These are phyloP conservation scores for Tulasnella sp. DNA, from an alignment of 768 basidiomycete genomes.

Conservation along the genomic window DNA sequence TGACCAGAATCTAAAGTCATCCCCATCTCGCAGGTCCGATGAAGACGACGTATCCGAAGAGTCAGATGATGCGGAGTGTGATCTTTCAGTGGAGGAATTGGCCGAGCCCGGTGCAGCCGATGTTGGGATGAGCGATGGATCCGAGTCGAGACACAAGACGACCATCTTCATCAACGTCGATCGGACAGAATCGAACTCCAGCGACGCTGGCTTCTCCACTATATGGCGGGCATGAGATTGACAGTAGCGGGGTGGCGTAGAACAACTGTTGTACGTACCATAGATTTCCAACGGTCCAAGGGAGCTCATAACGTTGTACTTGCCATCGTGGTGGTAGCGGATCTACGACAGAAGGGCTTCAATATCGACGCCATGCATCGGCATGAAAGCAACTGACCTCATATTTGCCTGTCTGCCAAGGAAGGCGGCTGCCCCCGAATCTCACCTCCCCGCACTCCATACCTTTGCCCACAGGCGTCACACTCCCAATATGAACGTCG, in stretches of 20 bases:
- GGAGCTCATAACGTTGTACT: constrained; percentile 87
- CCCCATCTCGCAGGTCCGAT: constrained; percentile 49
- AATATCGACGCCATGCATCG: not conserved
- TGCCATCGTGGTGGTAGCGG: constrained; percentile 93
- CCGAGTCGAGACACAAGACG: constrained; percentile 76
- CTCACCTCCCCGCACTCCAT: constrained; percentile 45
- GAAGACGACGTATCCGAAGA: constrained; percentile 23
- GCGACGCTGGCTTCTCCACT: constrained; percentile 60
- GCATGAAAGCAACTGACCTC: constrained; percentile 43
- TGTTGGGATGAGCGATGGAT: constrained; percentile 65
- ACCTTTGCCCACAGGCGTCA: constrained; percentile 29
- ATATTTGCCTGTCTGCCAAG: constrained; percentile 78
- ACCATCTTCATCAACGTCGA: constrained; percentile 64
- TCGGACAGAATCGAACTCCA: constrained; percentile 58
- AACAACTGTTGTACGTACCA: too few species aligned
- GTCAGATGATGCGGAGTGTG: constrained; percentile 32
- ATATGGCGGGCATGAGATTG: too few species aligned
- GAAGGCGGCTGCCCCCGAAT: constrained; percentile 70
- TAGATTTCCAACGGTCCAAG: constrained; percentile 83
- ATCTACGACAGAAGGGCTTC: constrained; percentile 33
- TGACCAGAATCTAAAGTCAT: constrained; percentile 94
- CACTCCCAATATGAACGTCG: constrained; percentile 51
- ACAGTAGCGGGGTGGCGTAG: too few species aligned
- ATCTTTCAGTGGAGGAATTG: too few species aligned
- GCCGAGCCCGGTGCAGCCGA: not conserved